Conservation (phyloP, 2,329 filamentous ascomycete genomes). For the Microsporum audouinii region DNA sequence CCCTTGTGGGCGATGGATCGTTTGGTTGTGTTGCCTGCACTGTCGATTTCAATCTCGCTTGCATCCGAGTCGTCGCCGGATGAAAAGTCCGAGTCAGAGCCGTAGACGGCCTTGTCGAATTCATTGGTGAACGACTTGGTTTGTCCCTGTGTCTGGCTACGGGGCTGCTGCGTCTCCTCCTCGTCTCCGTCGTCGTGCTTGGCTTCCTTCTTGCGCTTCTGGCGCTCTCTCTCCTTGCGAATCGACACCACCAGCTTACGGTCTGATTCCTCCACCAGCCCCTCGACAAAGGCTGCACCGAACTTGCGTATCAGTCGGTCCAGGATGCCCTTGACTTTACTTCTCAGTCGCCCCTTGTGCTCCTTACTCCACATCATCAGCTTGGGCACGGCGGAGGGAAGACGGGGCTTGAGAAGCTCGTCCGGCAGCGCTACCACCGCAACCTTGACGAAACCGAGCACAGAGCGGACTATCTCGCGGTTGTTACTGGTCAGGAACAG, state of each 20-base stretch:
- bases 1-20: not conserved
- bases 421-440: conserved; percentile 76
- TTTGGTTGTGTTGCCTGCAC: conserved; percentile 23
- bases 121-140: conserved; percentile 62
- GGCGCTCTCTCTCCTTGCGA: conserved; percentile 83
- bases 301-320: conserved; percentile 90
- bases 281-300: conserved; percentile 68
- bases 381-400: conserved; percentile 71
- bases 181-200: conserved; percentile 42
- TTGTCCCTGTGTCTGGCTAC: conserved; percentile 18
- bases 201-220: conserved; percentile 75
- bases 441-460: conserved; percentile 93
- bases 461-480: conserved; percentile 87
- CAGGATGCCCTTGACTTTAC: conserved; percentile 95
- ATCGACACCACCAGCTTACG: conserved; percentile 88
- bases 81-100: conserved; percentile 52
- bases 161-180: conserved; percentile 17
- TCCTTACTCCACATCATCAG: conserved; percentile 94
- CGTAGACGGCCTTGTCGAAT: conserved; percentile 92
- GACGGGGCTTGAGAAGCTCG: conserved; percentile 64
- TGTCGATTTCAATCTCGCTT: conserved; percentile 33
- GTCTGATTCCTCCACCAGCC: conserved; percentile 71
- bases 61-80: conserved; percentile 53
- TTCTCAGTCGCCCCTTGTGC: conserved; percentile 93
- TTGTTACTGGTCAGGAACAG: conserved; percentile 95